Conservation (phyloP, 1,284 basidiomycete genomes). For the Heliocybe sulcata region DNA sequence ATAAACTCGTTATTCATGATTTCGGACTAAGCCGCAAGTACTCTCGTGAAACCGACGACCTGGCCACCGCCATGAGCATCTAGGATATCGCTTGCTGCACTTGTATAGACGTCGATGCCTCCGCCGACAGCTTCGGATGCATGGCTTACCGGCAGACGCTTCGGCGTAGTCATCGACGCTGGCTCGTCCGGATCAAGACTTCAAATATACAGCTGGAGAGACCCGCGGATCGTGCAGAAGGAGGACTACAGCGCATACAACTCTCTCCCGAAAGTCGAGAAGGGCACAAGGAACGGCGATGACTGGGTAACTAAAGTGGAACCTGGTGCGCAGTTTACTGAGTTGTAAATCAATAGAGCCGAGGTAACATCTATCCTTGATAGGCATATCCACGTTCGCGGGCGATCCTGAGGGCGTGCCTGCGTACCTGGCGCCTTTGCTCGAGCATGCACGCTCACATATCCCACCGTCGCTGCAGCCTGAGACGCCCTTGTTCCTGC, state of each 20-base stretch:
- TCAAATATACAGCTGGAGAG: conserved; percentile 96
- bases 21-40: too few relatives aligned
- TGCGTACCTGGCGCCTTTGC: conserved; percentile 74
- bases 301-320: conserved; percentile 92
- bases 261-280: conserved; percentile 81
- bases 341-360: conserved; percentile 3
- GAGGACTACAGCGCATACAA: conserved; percentile 37
- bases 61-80: background rate
- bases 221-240: conserved; percentile 53
- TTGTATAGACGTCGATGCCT: conserved; percentile 42
- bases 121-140: conserved; percentile 60
- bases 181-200: conserved; percentile 95
- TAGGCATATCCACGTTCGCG: conserved; percentile 86
- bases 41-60: too few relatives aligned
- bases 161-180: conserved; percentile 96
- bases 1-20: too few relatives aligned
- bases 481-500: conserved; percentile 87
- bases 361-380: background rate
- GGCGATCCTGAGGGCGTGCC: conserved; percentile 64
- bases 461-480: conserved; percentile 82
- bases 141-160: conserved; percentile 77
- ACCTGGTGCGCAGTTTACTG: conserved; percentile 61
- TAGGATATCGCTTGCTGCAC: background rate
- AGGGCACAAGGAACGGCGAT: conserved; percentile 75
- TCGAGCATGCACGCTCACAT: conserved; percentile 77